Evolutionary conservation across 495 filamentous ascomycete species (phyloP), one percentile per base, ranked within the genome.

Genomic region (Penicillium cinerascens): DNA sequence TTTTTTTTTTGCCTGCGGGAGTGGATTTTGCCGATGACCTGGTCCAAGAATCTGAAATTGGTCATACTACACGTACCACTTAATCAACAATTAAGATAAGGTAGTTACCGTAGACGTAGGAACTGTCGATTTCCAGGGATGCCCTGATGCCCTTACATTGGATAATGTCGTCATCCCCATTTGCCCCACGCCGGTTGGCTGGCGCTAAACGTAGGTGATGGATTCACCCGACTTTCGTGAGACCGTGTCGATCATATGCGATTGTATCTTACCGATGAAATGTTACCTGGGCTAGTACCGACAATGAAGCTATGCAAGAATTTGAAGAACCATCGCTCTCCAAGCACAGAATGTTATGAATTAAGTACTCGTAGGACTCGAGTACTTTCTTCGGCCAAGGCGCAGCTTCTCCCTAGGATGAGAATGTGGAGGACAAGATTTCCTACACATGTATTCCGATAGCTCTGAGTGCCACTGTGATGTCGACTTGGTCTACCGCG

Each of bases 281-380:
- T n/a, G n/a, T n/a, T n/a, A n/a, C n/a, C n/a, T n/a, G n/a, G n/a
- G n/a, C n/a, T n/a, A n/a, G 26, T 29, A 29, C 9, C 26, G 25
- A 26, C 7, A 29, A 10, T 9, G 6, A 29, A 29, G 26, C 26
- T 5, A 29, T 7, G 26, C 9, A 29, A 23, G 7, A 29, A 29
- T 5, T 29, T 29, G 7, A 7, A 29, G 26, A 29, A 5, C 9
- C 9, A 9, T 5, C 26, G 7, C 26, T 29, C 9, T 29, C 6
- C 26, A 26, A 26, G 25, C 25, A 4, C 25, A 7, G n/a, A n/a
- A n/a, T n/a, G n/a, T n/a, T n/a, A n/a, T n/a, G n/a, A n/a, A n/a
- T n/a, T n/a, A 62, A 80, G 66, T 81, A 83, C 66, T 75, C 69
- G 16, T 87, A 82, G 84, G 72, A 86, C 16, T 82, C 83, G 0